Conservation (phyloP, 257 asterid species). For the Paraleonurus japonicus region DNA sequence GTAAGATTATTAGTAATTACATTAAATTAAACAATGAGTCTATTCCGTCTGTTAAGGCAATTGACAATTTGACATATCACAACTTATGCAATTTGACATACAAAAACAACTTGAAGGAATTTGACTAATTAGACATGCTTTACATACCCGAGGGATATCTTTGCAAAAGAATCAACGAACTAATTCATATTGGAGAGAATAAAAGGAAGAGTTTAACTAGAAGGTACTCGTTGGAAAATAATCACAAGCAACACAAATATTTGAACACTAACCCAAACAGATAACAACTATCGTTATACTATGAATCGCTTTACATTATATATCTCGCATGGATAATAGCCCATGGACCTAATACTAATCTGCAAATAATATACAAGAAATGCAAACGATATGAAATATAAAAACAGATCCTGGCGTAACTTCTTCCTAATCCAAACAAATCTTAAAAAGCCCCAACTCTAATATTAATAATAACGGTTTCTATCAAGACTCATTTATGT, state of each 20-base stretch:
- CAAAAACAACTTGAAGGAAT: no score
- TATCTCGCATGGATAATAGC: neutral
- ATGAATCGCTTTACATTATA: neutral
- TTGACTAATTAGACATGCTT: conserved; percentile 58
- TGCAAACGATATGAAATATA: no score
- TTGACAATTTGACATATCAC: neutral
- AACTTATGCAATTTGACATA: no score
- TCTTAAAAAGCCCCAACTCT: no score
- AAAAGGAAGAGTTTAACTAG: neutral
- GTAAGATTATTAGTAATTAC: no score
- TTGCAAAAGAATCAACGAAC: conserved; percentile 50
- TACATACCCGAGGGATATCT: conserved; percentile 32
- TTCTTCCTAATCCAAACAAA: no score
- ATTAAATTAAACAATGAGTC: no score
- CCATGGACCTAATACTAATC: neutral
- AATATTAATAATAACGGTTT: neutral
- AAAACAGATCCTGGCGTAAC: neutral
- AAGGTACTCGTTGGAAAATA: neutral
- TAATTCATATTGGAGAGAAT: conserved; percentile 37
- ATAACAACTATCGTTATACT: neutral
- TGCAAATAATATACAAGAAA: no score
- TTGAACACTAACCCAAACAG: neutral
- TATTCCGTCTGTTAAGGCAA: neutral
- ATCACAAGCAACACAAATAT: neutral
- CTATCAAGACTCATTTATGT: neutral